A percentile compares a stretch with the other conserved stretches of the same genome.
Conservation (phyloP, 176 grass and related monocot species). For the Ananas comosus region DNA sequence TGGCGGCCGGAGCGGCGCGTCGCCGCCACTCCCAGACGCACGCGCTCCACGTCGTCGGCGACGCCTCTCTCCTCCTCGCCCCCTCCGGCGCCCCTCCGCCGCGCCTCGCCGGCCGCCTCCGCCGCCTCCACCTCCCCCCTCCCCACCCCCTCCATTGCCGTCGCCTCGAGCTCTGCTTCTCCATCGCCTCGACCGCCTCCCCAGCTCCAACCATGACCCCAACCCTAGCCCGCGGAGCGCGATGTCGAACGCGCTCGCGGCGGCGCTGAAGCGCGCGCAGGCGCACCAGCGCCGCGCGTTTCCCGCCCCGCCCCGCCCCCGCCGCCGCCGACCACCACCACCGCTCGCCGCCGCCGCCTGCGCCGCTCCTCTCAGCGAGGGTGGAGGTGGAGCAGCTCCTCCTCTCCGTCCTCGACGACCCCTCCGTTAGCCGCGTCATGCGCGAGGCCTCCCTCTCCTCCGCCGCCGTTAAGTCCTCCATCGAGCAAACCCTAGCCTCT, state of each 20-base stretch:
- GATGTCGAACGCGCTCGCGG: slow-evolving; percentile 70
- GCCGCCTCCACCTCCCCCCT: slow-evolving; percentile 20
- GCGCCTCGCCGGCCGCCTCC: slow-evolving; percentile 53
- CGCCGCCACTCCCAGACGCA: slow-evolving; percentile 62
- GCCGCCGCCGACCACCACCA: slow-evolving; percentile 7
- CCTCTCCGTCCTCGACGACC: slow-evolving; percentile 85
- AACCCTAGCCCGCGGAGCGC: slow-evolving; percentile 12
- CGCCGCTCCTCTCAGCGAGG: slow-evolving; percentile 69
- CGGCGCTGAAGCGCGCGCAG: slow-evolving; percentile 87
- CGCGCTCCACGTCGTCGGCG: slow-evolving; percentile 75
- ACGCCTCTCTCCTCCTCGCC: slow-evolving; percentile 50
- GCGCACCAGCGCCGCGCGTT: slow-evolving; percentile 66
- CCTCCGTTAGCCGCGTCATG: slow-evolving; percentile 92
- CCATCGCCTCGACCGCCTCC: slow-evolving; percentile 80
- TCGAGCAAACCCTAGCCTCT: slow-evolving; percentile 52
- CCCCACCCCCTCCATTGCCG: slow-evolving; percentile 70
- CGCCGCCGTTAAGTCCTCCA: slow-evolving; percentile 53
- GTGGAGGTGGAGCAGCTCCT: slow-evolving; percentile 87
- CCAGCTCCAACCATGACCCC: neutral
- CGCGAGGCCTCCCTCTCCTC: slow-evolving; percentile 86
- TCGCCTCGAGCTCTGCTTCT: slow-evolving; percentile 85
- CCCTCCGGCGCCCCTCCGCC: slow-evolving; percentile 47
- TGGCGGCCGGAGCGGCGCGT: slow-evolving; percentile 58
- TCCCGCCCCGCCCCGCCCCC: slow-evolving; percentile 49
- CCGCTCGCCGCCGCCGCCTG: neutral